These are phyloP conservation scores for Amanita subjunquillea DNA, from an alignment of 768 basidiomycete genomes.

Conservation along the genomic window DNA sequence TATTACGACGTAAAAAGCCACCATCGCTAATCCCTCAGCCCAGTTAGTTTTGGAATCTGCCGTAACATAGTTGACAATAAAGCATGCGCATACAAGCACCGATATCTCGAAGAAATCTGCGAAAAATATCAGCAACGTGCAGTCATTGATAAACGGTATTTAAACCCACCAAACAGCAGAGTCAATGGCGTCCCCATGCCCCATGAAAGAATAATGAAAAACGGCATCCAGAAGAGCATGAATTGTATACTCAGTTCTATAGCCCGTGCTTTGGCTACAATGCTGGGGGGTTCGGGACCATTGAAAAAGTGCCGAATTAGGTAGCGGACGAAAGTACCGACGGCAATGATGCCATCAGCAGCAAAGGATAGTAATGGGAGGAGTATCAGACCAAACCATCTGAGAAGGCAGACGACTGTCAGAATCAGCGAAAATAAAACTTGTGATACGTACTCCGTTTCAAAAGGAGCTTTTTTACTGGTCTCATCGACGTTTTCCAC, in stretches of 20 bases:
- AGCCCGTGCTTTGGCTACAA: slow-evolving; percentile 56
- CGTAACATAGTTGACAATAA: slow-evolving; percentile 74
- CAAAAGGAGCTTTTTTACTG: slow-evolving; percentile 28
- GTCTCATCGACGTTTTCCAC: slow-evolving; percentile 56
- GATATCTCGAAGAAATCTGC: slow-evolving; percentile 63
- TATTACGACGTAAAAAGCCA: slow-evolving; percentile 61
- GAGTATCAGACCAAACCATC: slow-evolving; percentile 67
- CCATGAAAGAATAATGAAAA: slow-evolving; percentile 62
- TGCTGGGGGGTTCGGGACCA: slow-evolving; percentile 33
- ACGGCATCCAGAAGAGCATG: slow-evolving; percentile 70
- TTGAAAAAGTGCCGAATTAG: slow-evolving; percentile 29
- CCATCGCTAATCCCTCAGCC: slow-evolving; percentile 60
- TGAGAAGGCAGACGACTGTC: slow-evolving; percentile 13
- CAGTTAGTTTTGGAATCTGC: slow-evolving; percentile 75
- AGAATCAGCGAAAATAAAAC: neutral
- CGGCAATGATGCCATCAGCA: slow-evolving; percentile 55
- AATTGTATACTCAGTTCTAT: slow-evolving; percentile 78
- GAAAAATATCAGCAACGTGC: neutral
- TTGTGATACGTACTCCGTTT: slow-evolving; percentile 35
- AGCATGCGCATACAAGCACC: slow-evolving; percentile 53
- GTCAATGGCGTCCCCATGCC: slow-evolving; percentile 49
- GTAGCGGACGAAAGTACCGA: slow-evolving; percentile 44
- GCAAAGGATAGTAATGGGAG: slow-evolving; percentile 68
- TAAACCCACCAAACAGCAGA: slow-evolving; percentile 52
- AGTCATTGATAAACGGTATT: neutral